Percentiles rank a stretch among this genome's conserved stretches.
Evolutionary conservation across 2,329 filamentous ascomycete genomes (phyloP).

Genomic region (Fusarium beomiforme): DNA sequence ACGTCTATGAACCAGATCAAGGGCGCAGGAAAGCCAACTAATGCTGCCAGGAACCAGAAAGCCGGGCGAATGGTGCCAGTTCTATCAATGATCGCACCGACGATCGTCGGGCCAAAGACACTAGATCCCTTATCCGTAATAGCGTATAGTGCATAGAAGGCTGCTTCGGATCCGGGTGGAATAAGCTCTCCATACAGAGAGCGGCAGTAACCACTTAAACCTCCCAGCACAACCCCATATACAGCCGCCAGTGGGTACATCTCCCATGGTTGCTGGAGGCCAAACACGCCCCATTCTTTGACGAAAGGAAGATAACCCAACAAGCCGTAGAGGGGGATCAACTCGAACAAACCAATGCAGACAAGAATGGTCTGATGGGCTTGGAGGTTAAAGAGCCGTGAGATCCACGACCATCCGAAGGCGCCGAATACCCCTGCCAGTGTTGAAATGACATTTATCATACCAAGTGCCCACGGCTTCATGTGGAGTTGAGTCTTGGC

Average conservation of each 20-base stretch:
- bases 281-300: constrained; percentile 76
- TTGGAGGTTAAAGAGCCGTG: constrained; percentile 72
- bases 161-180: constrained; percentile 91
- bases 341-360: constrained; percentile 90
- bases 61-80: constrained; percentile 84
- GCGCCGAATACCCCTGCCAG: constrained; percentile 85
- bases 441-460: constrained; percentile 95
- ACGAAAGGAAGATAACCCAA: constrained; percentile 88
- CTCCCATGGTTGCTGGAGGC: constrained; percentile 94
- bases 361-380: constrained; percentile 90
- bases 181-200: constrained; percentile 94
- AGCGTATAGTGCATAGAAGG: constrained; percentile 95
- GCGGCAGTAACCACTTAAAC: constrained; percentile 89
- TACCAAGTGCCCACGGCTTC: constrained; percentile 84
- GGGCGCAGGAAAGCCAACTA: constrained; percentile 87
- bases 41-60: constrained; percentile 87
- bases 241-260: constrained; percentile 94
- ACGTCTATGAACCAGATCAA: constrained; percentile 88
- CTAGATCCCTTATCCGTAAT: constrained; percentile 98
- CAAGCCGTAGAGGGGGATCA: constrained; percentile 92
- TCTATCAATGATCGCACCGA: constrained; percentile 89
- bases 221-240: constrained; percentile 95
- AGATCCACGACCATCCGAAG: constrained; percentile 87
- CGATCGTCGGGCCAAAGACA: constrained; percentile 92
- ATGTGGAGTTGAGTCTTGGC: constrained; percentile 94